Evolutionary conservation across 2,329 filamentous ascomycete species (phyloP), one percentile per base, ranked within the genome.

Genomic region (Colletotrichum aenigma): DNA sequence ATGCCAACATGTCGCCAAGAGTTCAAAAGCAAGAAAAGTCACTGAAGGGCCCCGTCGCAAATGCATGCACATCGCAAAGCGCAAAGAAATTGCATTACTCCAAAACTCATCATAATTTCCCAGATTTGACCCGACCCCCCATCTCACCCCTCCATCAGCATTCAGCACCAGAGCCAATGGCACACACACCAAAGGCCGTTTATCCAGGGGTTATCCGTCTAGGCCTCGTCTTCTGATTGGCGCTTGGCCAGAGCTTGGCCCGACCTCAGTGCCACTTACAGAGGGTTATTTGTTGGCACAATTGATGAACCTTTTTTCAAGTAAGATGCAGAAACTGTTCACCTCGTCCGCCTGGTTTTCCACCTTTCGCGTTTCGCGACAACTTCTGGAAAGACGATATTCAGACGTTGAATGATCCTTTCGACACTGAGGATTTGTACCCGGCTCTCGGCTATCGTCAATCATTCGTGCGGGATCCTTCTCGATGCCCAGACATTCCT

Each of bases 181-280:
- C 55, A 58, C 55, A 58, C 55, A 58, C 55, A 58, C 21, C 55
- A 58, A 24, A 26, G 15, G 38, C 69, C 43, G 36, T 38, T 58
- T 21, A 30, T 55, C 52, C 66, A 76, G 66, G 71, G 66, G 74
- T 66, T 61, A 67, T 70, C 60, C 52, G 61, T 66, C 66, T 12
- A 70, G 30, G 12, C 12, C 36, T 32, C 28, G 66, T 64, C 66
- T 28, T 66, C 52, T 76, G 71, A 75, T 76, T 75, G 74, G 74
- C 28, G 65, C 71, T 75, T 75, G 61, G 70, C 34, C 64, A 36
- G 64, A 28, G 36, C 70, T 76, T 65, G 74, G 74, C 70, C 58
- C 34, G 70, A 43, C 65, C 0, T 52, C 43, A 52, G 43, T n/a
- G 38, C 58, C 18, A 58, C 24, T 24, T 28, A 58, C 24, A 58